phyloP scores from a whole-genome alignment of 139 green algal genomes.

The Auxenochlorella protothecoides region DNA sequence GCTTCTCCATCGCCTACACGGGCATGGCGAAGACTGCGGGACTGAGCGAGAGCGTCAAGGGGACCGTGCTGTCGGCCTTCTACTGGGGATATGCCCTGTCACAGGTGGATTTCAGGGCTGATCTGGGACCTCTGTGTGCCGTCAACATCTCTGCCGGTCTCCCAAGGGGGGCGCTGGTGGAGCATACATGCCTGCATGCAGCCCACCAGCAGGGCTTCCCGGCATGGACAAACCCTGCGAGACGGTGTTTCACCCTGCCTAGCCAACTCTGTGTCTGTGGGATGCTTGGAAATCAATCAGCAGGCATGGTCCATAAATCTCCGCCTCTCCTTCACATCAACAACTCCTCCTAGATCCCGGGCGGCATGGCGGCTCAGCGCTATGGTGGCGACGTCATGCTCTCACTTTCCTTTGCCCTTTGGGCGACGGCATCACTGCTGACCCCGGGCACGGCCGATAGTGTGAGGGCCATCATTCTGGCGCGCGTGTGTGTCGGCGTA shows the following conservation, averaged over 20 bases:
- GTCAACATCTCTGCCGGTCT: not conserved
- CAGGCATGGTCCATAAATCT: too few relatives aligned
- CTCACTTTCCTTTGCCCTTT: slow-evolving; percentile 65
- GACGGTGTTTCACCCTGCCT: not conserved
- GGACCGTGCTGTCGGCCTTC: slow-evolving; percentile 87
- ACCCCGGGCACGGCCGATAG: slow-evolving; percentile 44
- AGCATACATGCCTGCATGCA: not conserved
- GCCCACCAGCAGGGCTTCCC: too few relatives aligned
- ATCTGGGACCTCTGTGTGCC: not conserved
- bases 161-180: not conserved
- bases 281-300: too few relatives aligned
- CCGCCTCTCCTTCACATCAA: too few relatives aligned
- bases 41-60: slow-evolving; percentile 67
- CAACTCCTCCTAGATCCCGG: slow-evolving; percentile 59
- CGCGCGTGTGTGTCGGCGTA: slow-evolving; percentile 65
- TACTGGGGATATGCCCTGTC: slow-evolving; percentile 94
- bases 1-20: slow-evolving; percentile 94
- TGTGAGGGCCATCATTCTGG: slow-evolving; percentile 17
- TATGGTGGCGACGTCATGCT: slow-evolving; percentile 78
- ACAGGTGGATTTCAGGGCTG: slow-evolving; percentile 39
- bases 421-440: slow-evolving; percentile 63
- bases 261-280: not conserved
- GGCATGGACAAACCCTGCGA: not conserved
- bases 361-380: slow-evolving; percentile 83
- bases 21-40: slow-evolving; percentile 53